Conservation (phyloP, 2,329 filamentous ascomycete species). For the Talaromyces sp. region DNA sequence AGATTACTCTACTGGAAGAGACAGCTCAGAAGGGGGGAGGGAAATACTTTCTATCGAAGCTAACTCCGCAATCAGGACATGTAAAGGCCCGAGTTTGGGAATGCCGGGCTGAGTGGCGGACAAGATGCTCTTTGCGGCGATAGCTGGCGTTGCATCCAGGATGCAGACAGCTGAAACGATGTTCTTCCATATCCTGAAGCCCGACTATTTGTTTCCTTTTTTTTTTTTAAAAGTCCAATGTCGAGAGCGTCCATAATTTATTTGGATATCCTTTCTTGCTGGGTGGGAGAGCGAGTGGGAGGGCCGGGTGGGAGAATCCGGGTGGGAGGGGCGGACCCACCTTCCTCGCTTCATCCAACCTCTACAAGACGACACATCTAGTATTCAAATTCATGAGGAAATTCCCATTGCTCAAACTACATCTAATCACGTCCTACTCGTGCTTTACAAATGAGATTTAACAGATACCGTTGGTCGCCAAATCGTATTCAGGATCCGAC, state of each 20-base stretch:
- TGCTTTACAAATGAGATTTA: neutral
- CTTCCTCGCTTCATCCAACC: neutral
- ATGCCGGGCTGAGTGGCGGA: conserved; percentile 15
- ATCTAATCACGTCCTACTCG: neutral
- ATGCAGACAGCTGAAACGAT: conserved; percentile 14
- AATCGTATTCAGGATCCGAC: neutral
- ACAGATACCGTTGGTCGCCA: neutral
- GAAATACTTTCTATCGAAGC: conserved; percentile 10
- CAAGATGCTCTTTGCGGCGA: conserved; percentile 21
- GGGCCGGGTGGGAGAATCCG: neutral
- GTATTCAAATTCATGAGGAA: neutral
- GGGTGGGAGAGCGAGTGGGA: neutral
- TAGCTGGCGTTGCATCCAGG: conserved; percentile 19
- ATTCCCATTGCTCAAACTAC: neutral
- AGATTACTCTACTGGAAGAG: neutral
- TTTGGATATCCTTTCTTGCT: neutral
- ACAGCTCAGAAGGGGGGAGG: neutral
- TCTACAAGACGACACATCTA: neutral
- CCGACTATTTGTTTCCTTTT: neutral
- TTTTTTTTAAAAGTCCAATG: neutral
- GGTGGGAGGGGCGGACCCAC: neutral
- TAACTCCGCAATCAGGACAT: conserved; percentile 6
- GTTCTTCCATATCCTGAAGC: neutral
- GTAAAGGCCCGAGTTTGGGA: neutral
- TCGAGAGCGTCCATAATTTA: neutral